Evolutionary conservation across 192 early-diverging fungal genomes (phyloP), one percentile per base, ranked within the genome.

Genomic region (Dissophora globulifera): DNA sequence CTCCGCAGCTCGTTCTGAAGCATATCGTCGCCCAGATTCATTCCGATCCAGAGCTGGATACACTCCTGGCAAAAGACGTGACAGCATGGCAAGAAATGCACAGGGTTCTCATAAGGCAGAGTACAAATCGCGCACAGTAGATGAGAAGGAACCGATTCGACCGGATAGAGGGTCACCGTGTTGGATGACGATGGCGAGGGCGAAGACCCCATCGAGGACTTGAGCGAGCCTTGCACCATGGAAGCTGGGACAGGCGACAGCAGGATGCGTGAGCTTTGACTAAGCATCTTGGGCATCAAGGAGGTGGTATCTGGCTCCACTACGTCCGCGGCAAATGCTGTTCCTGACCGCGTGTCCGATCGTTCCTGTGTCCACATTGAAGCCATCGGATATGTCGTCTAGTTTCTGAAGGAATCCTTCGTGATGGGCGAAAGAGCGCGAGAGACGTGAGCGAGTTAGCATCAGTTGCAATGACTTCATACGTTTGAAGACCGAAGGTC

Each of bases 11-110:
- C 72, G 13, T 56, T 66, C 30, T 76, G 72, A 30, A 76, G 72
- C 45, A 61, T 38, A 22, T 76, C 72, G 31, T 76, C 72, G 15
- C 63, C 46, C 42, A 76, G 22, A 22, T 76, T 76, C 72, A 76
- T 76, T 23, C 63, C 72, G 45, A 76, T 76, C 72, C 72, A 76
- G 13, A 67, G 64, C 31, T 76, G 72, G 35, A 76, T 76, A 31
- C 72, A 76, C 26, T 76, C 72, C 19, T 67, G 58, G 50, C 72
- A 76, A 62, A 76, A 76, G 32, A 76, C 72, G 17, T 76, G 72
- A 20, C 72, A 76, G 27, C 72, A 76, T 2, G 72, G 72, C n/a
- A 76, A 23, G 38, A 76, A 76, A 38, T 76, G 72, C 30, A 76
- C 72, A 16, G 72, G 72, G 58, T 76, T 76, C 52, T 76, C 72